phyloP scores from a whole-genome alignment of 768 basidiomycete species.

The Lactarius evosmus region DNA sequence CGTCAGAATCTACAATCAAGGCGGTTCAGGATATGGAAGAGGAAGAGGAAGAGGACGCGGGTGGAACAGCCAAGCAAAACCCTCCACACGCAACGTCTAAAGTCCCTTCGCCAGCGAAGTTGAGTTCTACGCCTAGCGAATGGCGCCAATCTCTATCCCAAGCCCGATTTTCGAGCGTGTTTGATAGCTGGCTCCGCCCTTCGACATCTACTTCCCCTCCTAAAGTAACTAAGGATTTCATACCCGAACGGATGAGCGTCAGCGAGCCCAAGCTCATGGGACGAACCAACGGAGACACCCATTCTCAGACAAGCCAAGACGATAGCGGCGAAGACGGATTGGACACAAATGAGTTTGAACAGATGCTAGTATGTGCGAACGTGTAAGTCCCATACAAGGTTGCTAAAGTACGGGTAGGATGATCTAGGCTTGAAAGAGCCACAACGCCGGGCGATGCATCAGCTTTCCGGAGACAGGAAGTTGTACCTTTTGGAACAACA shows the following conservation, averaged over 20 bases:
- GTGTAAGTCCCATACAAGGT: conserved; percentile 6
- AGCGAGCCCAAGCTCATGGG: conserved; percentile 68
- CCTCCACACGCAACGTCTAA: conserved; percentile 35
- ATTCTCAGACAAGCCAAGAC: conserved; percentile 33
- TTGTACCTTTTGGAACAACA: conserved; percentile 61
- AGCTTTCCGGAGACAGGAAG: conserved; percentile 60
- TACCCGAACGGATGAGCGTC: conserved; percentile 51
- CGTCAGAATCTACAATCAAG: conserved; percentile 51
- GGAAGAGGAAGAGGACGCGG: conserved; percentile 44
- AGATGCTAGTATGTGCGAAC: conserved; percentile 56
- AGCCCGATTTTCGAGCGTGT: conserved; percentile 59
- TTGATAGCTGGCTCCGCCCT: conserved; percentile 60
- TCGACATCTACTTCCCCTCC: conserved; percentile 40
- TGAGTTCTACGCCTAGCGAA: conserved; percentile 41
- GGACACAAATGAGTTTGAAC: conserved; percentile 54
- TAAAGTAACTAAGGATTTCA: conserved; percentile 30
- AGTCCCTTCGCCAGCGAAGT: conserved; percentile 15
- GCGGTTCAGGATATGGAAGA: conserved; percentile 50
- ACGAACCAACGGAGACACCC: conserved; percentile 32
- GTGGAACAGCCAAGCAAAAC: conserved; percentile 61
- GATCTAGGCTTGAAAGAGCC: conserved; percentile 71
- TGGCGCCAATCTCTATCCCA: conserved; percentile 55
- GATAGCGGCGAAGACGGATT: conserved; percentile 36
- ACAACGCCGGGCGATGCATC: conserved; percentile 58
- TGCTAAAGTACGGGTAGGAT: conserved; percentile 44